phyloP scores from a whole-genome alignment of 768 basidiomycete genomes.

The Lenzites betulinus region DNA sequence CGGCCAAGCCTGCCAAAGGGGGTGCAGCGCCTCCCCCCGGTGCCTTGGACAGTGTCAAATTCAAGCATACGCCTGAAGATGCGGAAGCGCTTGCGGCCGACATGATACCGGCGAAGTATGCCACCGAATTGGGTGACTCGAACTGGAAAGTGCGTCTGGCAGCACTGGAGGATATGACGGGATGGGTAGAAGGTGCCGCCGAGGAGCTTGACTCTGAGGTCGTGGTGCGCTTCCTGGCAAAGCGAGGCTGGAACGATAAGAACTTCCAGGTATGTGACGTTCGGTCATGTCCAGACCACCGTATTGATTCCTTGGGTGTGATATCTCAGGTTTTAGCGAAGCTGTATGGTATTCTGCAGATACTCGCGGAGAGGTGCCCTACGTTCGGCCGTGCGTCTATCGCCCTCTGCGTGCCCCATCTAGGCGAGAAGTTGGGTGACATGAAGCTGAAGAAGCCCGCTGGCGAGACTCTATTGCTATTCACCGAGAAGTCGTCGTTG shows the following conservation, averaged over 20 bases:
- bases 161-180: slow-evolving; percentile 81
- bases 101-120: slow-evolving; percentile 67
- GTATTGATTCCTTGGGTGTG: background rate
- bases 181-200: slow-evolving; percentile 76
- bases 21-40: slow-evolving; percentile 50
- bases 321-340: slow-evolving; percentile 80
- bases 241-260: slow-evolving; percentile 98
- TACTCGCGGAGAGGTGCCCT: slow-evolving; percentile 77
- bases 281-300: no score
- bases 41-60: slow-evolving; percentile 83
- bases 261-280: slow-evolving; percentile 80
- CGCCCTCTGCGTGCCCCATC: slow-evolving; percentile 77
- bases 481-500: slow-evolving; percentile 90
- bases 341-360: slow-evolving; percentile 73
- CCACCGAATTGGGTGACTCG: slow-evolving; percentile 75
- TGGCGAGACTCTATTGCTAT: slow-evolving; percentile 78
- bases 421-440: slow-evolving; percentile 95
- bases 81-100: slow-evolving; percentile 80
- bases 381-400: slow-evolving; percentile 84
- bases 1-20: slow-evolving; percentile 48
- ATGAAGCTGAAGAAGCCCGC: slow-evolving; percentile 96
- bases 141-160: slow-evolving; percentile 94
- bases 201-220: slow-evolving; percentile 83
- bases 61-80: slow-evolving; percentile 88
- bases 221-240: slow-evolving; percentile 80